Evolutionary conservation across 2,329 filamentous ascomycete genomes (phyloP), one percentile per base, ranked within the genome.

Genomic region (Daldinia sp.): DNA sequence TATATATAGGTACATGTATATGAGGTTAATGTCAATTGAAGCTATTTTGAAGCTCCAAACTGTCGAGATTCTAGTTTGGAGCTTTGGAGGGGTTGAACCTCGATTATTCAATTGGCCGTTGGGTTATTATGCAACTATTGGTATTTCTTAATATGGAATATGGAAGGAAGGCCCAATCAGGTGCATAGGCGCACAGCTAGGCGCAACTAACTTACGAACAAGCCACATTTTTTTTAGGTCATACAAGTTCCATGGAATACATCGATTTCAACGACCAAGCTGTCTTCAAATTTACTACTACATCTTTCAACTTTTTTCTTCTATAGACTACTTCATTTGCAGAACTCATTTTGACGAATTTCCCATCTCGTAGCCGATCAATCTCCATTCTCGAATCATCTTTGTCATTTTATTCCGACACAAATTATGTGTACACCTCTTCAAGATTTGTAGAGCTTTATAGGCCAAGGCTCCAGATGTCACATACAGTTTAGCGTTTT

Each of bases 81-180:
- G 47, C 47, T 66, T 48, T 66, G 60, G 63, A 66, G 63, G 63
- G 63, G 63, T 45, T 35, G 19, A 4, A 25, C 30, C 19, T 41
- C 63, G 35, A 50, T 15, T 56, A 30, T 52, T 15, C 6, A 21
- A 48, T 48, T 48, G 21, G 11, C 39, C 39, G 21, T 15, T 15
- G 13, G 8, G 11, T 27, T 2, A 13, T n/a, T 41, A 53, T 62
- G 53, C 25, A 27, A 19, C 9, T 56, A 60, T 17, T 39, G 3
- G 17, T 43, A 15, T 49, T 51, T 56, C 56, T 47, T 29, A 23
- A 52, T 54, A 56, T n/a, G 19, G 39, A 25, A 43, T n/a, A n/a
- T n/a, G n/a, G n/a, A n/a, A n/a, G n/a, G n/a, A n/a, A n/a, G n/a
- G n/a, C n/a, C n/a, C n/a, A n/a, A n/a, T n/a, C n/a, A n/a, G n/a